Evolutionary conservation across 1,284 basidiomycete genomes (phyloP).

Genomic region (Trametes polyzona): DNA sequence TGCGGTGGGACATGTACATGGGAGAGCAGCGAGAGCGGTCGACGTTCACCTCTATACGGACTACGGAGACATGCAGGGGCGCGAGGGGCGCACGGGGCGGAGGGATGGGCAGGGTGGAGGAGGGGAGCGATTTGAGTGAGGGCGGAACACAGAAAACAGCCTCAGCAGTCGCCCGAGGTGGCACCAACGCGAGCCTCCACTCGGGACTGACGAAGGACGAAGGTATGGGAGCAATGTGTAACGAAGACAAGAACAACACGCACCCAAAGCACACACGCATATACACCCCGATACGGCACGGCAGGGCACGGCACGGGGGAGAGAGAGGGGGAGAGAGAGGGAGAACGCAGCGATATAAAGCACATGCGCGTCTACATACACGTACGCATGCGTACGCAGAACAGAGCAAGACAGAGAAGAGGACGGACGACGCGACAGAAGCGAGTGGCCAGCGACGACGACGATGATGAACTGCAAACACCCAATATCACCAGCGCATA

Average conservation of each 20-base stretch:
- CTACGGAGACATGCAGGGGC: conserved; percentile 3
- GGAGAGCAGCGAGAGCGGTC: conserved; percentile 23
- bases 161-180: too few relatives aligned
- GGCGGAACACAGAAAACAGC: too few relatives aligned
- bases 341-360: neutral
- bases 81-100: neutral
- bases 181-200: too few relatives aligned
- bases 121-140: neutral
- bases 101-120: neutral
- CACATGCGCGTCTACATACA: conserved; percentile 11
- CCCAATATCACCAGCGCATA: conserved; percentile 19
- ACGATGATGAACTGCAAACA: neutral
- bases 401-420: neutral
- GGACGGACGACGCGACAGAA: neutral
- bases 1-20: conserved; percentile 14
- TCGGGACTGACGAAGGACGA: too few relatives aligned
- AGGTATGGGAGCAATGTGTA: too few relatives aligned
- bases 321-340: neutral
- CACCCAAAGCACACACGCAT: too few relatives aligned
- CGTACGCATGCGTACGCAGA: neutral
- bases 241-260: too few relatives aligned
- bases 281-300: too few relatives aligned
- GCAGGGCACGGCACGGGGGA: too few relatives aligned
- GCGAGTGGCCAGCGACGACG: neutral
- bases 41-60: conserved; percentile 18